A percentile compares a stretch with the other conserved stretches of the same genome.
These are phyloP conservation scores for Podospora pseudocomata DNA, from an alignment of 495 filamentous ascomycete genomes.

Conservation along the genomic window DNA sequence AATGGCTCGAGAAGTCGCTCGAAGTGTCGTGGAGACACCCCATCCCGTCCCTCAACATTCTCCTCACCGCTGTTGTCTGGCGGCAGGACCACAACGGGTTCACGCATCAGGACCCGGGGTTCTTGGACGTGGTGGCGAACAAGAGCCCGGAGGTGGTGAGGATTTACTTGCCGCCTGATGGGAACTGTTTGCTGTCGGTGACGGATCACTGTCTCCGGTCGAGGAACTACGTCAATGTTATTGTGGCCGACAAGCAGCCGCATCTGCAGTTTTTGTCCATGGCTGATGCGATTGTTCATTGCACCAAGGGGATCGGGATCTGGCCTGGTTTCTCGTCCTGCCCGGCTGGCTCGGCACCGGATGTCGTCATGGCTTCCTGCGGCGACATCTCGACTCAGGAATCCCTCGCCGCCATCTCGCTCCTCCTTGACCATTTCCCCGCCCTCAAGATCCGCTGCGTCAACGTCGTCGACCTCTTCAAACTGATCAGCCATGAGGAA, in stretches of 20 bases:
- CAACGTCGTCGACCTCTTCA: slow-evolving; percentile 73
- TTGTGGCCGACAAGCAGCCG: slow-evolving; percentile 72
- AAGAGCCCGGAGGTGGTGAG: slow-evolving; percentile 71
- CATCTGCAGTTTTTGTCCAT: slow-evolving; percentile 68
- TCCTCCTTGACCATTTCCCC: slow-evolving; percentile 61
- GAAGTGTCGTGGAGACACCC: slow-evolving; percentile 68
- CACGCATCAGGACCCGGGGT: slow-evolving; percentile 74
- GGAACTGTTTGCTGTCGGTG: slow-evolving; percentile 65
- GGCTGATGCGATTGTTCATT: slow-evolving; percentile 64
- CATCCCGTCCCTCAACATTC: slow-evolving; percentile 67
- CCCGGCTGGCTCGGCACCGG: slow-evolving; percentile 59
- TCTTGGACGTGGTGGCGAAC: slow-evolving; percentile 71
- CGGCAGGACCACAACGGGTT: slow-evolving; percentile 78
- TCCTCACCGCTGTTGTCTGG: slow-evolving; percentile 72
- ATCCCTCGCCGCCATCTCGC: slow-evolving; percentile 62
- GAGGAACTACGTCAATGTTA: slow-evolving; percentile 71
- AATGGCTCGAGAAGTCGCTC: slow-evolving; percentile 72
- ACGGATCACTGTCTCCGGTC: slow-evolving; percentile 67
- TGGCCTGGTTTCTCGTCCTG: slow-evolving; percentile 46
- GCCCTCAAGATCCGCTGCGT: slow-evolving; percentile 68
- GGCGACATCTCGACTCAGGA: slow-evolving; percentile 70
- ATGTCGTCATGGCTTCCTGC: slow-evolving; percentile 66
- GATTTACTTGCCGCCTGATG: slow-evolving; percentile 73
- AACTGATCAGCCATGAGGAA: slow-evolving; percentile 59
- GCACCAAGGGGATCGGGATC: slow-evolving; percentile 61